These are phyloP conservation scores for Vigna trinervia DNA, from an alignment of 306 rosid species.

Conservation along the genomic window DNA sequence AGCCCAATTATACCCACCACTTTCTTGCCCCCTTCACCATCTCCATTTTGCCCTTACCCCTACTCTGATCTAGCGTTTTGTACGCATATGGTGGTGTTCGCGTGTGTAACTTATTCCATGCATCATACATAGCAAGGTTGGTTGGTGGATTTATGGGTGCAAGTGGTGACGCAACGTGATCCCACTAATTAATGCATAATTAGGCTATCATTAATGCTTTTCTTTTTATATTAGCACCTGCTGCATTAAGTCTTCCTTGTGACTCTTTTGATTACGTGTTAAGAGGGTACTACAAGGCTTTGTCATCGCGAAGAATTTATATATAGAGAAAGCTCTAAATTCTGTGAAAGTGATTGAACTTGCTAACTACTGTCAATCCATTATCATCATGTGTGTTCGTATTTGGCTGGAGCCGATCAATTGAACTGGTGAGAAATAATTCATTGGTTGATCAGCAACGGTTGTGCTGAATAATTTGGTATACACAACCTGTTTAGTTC, in stretches of 20 bases:
- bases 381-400: neutral
- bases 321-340: neutral
- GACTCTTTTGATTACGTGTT: slow-evolving; percentile 25
- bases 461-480: neutral
- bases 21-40: neutral
- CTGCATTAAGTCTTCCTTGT: slow-evolving; percentile 19
- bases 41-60: slow-evolving; percentile 33
- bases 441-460: slow-evolving; percentile 14
- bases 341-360: neutral
- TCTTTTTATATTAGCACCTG: neutral
- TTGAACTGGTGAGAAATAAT: slow-evolving; percentile 21
- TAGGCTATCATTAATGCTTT: slow-evolving; percentile 21
- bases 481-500: neutral
- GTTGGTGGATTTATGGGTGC: slow-evolving; percentile 43
- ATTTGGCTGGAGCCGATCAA: neutral
- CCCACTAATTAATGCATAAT: neutral
- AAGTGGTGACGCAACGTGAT: slow-evolving; percentile 43
- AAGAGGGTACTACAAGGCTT: neutral
- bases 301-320: slow-evolving; percentile 7
- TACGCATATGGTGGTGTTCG: neutral
- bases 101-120: neutral
- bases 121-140: slow-evolving; percentile 42
- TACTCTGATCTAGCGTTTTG: slow-evolving; percentile 16
- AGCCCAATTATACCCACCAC: slow-evolving; percentile 35
- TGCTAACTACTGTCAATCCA: neutral